Base-by-base conservation (phyloP, 306 rosid genomes). In the Vigna hirtella region DNA sequence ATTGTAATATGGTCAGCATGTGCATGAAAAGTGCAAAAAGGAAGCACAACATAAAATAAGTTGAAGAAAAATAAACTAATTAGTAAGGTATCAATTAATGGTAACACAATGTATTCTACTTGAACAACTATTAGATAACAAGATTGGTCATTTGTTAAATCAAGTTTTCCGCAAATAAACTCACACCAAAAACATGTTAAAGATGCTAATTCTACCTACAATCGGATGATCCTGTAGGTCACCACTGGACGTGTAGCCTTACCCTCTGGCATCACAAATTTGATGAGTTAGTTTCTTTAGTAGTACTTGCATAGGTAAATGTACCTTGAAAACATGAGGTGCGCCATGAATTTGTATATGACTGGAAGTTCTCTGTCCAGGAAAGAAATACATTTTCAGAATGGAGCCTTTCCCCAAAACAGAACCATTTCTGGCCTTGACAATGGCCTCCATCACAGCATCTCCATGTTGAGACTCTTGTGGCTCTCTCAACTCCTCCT, bases 361-460 rank as follows among this genome's bases (percentile, higher is more conserved):
- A 83, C 89, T 87, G 78, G 95, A 92, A 79, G 89, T 92, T 88
- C 85, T 90, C 82, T 88, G 95, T 79, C 97, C 97, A 57, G 95
- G 97, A 84, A 92, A 92, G 85, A 92, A 90, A 73, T 92, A 92
- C 93, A 92, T 90, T 87, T 92, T 88, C 80, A 92, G 88, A 63
- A 92, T 92, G 63, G 90, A 90, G 12, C 97, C 97, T 81, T 92
- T 88, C 55, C 95, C 97, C 79, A 92, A 83, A 81, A 90, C 95
- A 50, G 91, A 88, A 52, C 97, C 97, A 15, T 78, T 85, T 55
- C 97, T 91, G 42, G 81, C 79, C 80, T 90, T 92, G 72, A 92
- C 88, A 82, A 88, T 80, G 65, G 93, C 86, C 88, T 92, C 97
- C 97, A 92, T 87, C 77, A 88, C 95, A 47, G 88, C 91, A 84